phyloP scores from a whole-genome alignment of 768 basidiomycete genomes.

The Tulasnella sp. region DNA sequence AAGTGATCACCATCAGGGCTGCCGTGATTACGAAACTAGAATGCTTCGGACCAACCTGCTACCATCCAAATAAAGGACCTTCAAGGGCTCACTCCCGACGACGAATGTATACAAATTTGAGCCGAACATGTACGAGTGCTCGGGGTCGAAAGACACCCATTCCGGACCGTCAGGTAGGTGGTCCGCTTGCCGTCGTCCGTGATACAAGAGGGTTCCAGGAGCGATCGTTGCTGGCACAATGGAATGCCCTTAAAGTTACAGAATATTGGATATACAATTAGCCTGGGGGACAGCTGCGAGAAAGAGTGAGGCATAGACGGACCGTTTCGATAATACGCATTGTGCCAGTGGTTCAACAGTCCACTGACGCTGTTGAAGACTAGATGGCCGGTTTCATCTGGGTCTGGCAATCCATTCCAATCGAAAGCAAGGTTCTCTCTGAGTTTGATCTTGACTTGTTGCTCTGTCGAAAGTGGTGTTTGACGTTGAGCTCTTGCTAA shows the following conservation, averaged over 20 bases:
- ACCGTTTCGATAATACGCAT: conserved; percentile 34
- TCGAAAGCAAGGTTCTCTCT: neutral
- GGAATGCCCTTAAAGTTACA: conserved; percentile 25
- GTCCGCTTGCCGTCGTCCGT: conserved; percentile 21
- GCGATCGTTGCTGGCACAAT: conserved; percentile 31
- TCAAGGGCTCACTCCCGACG: conserved; percentile 25
- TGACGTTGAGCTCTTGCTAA: neutral
- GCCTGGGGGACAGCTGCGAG: neutral
- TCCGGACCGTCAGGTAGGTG: conserved; percentile 22
- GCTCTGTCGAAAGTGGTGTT: neutral
- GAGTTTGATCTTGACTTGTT: neutral
- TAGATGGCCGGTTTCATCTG: conserved; percentile 31
- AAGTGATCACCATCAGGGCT: neutral
- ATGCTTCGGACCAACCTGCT: conserved; percentile 7
- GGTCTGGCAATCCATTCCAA: conserved; percentile 5
- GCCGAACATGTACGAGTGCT: conserved; percentile 32
- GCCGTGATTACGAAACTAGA: neutral
- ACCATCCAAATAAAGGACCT: conserved; percentile 35
- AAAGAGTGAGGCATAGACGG: neutral
- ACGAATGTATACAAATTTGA: conserved; percentile 28
- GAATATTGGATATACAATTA: neutral
- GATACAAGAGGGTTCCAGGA: conserved; percentile 33
- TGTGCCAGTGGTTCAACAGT: conserved; percentile 33
- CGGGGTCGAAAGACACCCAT: conserved; percentile 35
- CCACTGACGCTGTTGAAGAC: conserved; percentile 28